Evolutionary conservation across 768 basidiomycete genomes (phyloP).

Genomic region (Calocera viscosa): DNA sequence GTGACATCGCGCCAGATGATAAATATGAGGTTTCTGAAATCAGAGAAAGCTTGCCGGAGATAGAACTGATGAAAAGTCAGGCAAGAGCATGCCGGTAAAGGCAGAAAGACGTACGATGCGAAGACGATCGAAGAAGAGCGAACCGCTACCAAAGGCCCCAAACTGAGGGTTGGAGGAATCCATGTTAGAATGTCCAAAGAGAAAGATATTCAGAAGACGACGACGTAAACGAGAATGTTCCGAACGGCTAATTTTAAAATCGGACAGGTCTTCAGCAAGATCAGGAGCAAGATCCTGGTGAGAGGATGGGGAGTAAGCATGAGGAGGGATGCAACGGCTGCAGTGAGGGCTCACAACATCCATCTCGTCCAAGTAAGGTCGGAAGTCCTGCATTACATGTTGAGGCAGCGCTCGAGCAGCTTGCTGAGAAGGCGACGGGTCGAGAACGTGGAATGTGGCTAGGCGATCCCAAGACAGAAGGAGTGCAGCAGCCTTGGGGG

Average conservation of each 20-base stretch:
- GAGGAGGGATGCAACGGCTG: neutral
- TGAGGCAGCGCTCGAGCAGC: neutral
- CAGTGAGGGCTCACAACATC: neutral
- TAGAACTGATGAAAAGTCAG: neutral
- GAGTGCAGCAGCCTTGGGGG: neutral
- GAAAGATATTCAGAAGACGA: neutral
- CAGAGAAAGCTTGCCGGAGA: neutral
- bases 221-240: neutral
- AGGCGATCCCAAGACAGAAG: neutral
- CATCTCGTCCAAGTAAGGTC: neutral
- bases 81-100: neutral
- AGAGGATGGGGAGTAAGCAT: neutral
- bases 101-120: neutral
- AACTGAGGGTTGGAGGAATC: no score
- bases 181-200: neutral
- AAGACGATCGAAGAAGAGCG: neutral
- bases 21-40: neutral
- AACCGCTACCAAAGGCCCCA: no score
- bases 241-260: neutral
- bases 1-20: neutral
- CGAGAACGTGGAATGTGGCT: neutral
- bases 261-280: neutral
- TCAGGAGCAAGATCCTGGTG: neutral
- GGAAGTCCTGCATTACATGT: neutral
- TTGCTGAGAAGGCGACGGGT: neutral